Percentiles rank a stretch among this genome's conserved stretches.
phyloP scores from a whole-genome alignment of 371 early-diverging fungal genomes.

The Choanephora cucurbitarum region DNA sequence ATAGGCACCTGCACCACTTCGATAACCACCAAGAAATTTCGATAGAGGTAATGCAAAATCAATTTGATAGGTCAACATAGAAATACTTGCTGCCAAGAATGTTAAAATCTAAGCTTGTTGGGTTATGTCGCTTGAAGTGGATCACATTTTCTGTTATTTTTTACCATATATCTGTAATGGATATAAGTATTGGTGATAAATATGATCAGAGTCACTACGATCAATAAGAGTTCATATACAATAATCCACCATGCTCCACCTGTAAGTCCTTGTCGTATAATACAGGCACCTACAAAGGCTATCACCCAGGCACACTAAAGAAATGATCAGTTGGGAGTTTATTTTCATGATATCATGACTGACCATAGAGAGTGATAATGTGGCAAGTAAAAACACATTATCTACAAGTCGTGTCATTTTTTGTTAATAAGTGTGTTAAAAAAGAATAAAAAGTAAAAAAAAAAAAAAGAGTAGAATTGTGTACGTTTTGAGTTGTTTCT shows the following conservation, averaged over 20 bases:
- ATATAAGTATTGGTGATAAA: conserved; percentile 30
- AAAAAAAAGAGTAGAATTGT: conserved; percentile 1
- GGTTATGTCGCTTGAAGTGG: not conserved
- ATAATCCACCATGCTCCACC: conserved; percentile 47
- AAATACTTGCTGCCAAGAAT: conserved; percentile 43
- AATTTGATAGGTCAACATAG: conserved; percentile 33
- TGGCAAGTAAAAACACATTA: conserved; percentile 36
- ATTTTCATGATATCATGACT: not conserved
- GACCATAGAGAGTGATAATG: conserved; percentile 33
- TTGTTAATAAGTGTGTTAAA: conserved; percentile 5
- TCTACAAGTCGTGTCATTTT: conserved; percentile 29
- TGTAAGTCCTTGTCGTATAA: conserved; percentile 19
- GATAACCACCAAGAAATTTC: conserved; percentile 3
- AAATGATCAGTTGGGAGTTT: not conserved
- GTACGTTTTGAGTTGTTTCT: not conserved
- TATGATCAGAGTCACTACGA: conserved; percentile 22
- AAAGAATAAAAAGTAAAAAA: not conserved
- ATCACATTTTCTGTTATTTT: no score
- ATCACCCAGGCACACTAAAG: conserved; percentile 43
- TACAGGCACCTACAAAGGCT: conserved; percentile 43
- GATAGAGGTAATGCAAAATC: conserved; percentile 23
- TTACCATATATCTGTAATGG: conserved; percentile 46
- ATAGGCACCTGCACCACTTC: conserved; percentile 29
- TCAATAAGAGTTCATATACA: conserved; percentile 40
- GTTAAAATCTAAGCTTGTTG: conserved; percentile 37